Evolutionary conservation across 345 rosid species (phyloP).

Genomic region (Zanthoxylum bungeanum): DNA sequence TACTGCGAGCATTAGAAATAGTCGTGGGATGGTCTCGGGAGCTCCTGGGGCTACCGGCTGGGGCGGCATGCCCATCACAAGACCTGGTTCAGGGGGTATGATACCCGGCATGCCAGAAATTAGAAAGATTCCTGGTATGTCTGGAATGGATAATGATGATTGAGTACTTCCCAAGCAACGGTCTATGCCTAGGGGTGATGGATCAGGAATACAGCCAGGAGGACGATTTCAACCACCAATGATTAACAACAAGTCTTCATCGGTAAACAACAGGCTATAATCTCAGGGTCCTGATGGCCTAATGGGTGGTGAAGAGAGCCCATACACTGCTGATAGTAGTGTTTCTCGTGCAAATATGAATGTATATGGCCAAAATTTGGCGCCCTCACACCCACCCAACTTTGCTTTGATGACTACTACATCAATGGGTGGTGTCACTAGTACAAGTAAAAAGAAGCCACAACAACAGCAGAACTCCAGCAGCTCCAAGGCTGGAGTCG

Average conservation of each 20-base stretch:
- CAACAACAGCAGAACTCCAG: no score
- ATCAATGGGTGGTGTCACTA: no score
- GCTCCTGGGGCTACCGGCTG: slow-evolving; percentile 51
- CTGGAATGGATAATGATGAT: slow-evolving; percentile 73
- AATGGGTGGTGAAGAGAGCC: slow-evolving; percentile 67
- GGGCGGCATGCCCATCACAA: slow-evolving; percentile 55
- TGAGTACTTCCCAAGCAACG: slow-evolving; percentile 74
- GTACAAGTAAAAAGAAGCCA: no score
- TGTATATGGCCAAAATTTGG: no score
- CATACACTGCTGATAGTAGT: no score
- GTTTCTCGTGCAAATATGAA: no score
- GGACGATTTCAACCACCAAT: slow-evolving; percentile 46
- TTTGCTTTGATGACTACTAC: no score
- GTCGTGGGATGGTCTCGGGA: slow-evolving; percentile 43
- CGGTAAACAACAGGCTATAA: slow-evolving; percentile 57
- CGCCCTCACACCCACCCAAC: no score
- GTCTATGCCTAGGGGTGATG: slow-evolving; percentile 80
- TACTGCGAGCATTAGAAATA: slow-evolving; percentile 75
- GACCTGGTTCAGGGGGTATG: slow-evolving; percentile 93
- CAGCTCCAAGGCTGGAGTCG: no score
- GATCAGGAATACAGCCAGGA: slow-evolving; percentile 39
- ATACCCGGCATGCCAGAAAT: slow-evolving; percentile 98
- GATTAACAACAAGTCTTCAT: slow-evolving; percentile 42
- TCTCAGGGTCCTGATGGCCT: slow-evolving; percentile 80
- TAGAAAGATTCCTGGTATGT: slow-evolving; percentile 94